Conservation (phyloP, 345 rosid species). For the Reutealis trisperma region DNA sequence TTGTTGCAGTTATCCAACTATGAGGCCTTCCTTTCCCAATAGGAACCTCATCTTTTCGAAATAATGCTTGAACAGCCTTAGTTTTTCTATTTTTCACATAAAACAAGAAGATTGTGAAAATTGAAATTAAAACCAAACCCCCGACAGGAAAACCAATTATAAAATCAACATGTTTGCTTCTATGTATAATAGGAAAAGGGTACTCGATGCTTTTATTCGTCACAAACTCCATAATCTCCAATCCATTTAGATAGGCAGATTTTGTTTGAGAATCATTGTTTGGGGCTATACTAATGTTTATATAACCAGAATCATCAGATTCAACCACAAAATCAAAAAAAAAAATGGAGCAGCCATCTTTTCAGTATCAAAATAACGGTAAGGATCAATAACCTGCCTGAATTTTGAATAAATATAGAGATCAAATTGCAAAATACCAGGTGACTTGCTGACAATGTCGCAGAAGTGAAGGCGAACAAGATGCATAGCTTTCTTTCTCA, state of each 20-base stretch:
- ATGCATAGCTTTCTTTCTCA: slow-evolving; percentile 9
- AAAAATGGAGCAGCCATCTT: not conserved
- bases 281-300: slow-evolving; percentile 15
- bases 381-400: not conserved
- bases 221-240: slow-evolving; percentile 23
- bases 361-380: too few species aligned
- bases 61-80: not conserved
- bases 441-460: not conserved
- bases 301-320: slow-evolving; percentile 20
- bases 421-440: not conserved
- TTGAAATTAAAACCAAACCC: not conserved
- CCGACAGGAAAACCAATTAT: not conserved
- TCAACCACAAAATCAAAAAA: not conserved
- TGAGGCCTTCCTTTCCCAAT: not conserved
- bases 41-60: not conserved
- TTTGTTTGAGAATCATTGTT: not conserved
- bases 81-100: not conserved
- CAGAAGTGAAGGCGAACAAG: slow-evolving; percentile 14
- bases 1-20: not conserved
- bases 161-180: not conserved
- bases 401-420: slow-evolving; percentile 5
- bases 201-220: not conserved
- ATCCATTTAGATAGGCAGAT: slow-evolving; percentile 14
- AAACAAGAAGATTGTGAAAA: not conserved
- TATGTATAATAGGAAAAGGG: not conserved